Evolutionary conservation across 2,329 filamentous ascomycete genomes (phyloP).

Genomic region (Colletotrichum sp.): DNA sequence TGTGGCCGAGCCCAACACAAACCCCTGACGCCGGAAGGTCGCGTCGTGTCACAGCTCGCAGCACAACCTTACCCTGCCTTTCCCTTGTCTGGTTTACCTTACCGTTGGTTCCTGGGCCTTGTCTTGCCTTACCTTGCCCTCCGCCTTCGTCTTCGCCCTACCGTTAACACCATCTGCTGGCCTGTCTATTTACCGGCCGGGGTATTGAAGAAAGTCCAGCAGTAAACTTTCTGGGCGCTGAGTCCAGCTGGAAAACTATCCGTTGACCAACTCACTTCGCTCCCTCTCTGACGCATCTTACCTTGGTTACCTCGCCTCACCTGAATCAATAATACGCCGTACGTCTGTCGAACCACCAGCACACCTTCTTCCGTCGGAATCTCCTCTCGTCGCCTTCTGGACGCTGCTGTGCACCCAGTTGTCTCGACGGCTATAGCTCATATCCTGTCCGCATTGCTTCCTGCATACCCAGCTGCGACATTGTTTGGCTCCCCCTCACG

Average conservation of each 20-base stretch:
- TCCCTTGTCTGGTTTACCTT: neutral
- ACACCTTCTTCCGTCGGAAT: neutral
- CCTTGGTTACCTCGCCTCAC: neutral
- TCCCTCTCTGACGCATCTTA: neutral
- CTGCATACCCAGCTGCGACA: neutral
- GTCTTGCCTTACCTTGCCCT: neutral
- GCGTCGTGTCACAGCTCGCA: slow-evolving; percentile 13
- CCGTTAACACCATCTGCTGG: neutral
- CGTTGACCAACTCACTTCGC: neutral
- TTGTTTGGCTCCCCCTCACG: neutral
- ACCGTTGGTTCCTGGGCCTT: neutral
- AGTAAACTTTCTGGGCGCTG: slow-evolving; percentile 13
- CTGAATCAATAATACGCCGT: slow-evolving; percentile 1
- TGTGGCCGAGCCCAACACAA: slow-evolving; percentile 6
- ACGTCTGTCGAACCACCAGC: slow-evolving; percentile 2
- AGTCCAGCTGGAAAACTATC: neutral
- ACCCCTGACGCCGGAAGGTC: slow-evolving; percentile 20
- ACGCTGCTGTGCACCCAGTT: slow-evolving; percentile 19
- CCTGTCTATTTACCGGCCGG: neutral
- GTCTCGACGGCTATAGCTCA: neutral
- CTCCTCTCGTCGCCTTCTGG: neutral
- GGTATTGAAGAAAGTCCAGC: neutral
- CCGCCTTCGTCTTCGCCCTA: slow-evolving; percentile 6
- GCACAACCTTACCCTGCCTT: neutral
- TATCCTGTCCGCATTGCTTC: neutral